Evolutionary conservation across 2,329 filamentous ascomycete species (phyloP), one percentile per base, ranked within the genome.

Genomic region (Cercospora citrullina): DNA sequence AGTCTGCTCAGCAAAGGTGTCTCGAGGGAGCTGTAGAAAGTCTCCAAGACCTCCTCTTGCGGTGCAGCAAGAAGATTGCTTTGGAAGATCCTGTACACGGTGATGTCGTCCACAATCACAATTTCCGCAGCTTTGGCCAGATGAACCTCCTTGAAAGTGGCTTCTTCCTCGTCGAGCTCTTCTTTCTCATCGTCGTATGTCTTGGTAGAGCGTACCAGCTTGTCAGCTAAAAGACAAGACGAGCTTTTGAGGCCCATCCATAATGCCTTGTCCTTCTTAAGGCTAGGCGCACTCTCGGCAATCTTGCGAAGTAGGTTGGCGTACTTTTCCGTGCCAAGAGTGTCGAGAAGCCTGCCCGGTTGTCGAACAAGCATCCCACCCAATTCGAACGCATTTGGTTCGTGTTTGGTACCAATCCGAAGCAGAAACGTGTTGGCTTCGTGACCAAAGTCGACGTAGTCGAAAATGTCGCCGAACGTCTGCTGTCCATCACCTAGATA

Each of bases 371-470:
- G 86, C 79, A 96, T 88, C 45, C 87, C 85, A 4, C 94, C 94
- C 72, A 99, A 87, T 78, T 99, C 95, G 2, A 87, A 79, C 74
- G 92, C 95, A 2, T 91, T 96, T 4, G 95, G 95, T 79, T 99
- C 94, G 70, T 88, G 89, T 79, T 96, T 97, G 2, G 93, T 94
- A 9, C 95, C 95, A 71, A 94, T 92, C 70, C 92, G 91, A 73
- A 93, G 87, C 18, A 99, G 82, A 75, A 99, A 99, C 0, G 91
- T 84, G 75, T 98, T 98, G 2, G 92, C 94, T 76, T 94, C 89
- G 36, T 85, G 82, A 0, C 94, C 93, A 81, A 97, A 99, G 77
- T 98, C 92, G 14, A 98, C 94, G 79, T 97, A 99, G 77, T 98
- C 93, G 72, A 99, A 97, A 33, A 99, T 96, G 33, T 96, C 91